Base-by-base conservation (phyloP, 257 asterid species). In the Mentha longifolia region DNA sequence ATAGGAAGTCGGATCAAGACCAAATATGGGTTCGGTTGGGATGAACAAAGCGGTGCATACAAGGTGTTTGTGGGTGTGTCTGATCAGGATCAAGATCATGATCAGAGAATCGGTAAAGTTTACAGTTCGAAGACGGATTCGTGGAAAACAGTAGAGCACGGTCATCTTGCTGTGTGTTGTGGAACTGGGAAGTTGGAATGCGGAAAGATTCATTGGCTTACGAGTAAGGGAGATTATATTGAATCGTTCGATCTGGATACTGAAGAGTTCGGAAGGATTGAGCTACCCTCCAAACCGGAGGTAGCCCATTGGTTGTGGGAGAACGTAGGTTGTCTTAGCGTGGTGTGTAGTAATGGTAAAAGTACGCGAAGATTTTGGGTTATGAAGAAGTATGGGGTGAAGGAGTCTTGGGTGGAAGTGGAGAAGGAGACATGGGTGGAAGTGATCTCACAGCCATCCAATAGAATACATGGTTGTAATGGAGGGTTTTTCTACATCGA, bases 381-480 rank as follows among this genome's bases (percentile, higher is more conserved):
- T 37, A 37, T 86, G 91, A 85, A 83, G 74, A 65, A 84, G 41
- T 79, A 86, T 43, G 88, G 87, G 19, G 82, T 81, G 33, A 77
- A 51, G 13, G 85, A 81, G 7, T 81, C 84, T 15, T 86, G 87
- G 90, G 30, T 30, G 54, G 83, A 78, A 61, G 47, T 25, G 28
- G 28, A 25, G 28, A 25, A 25, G 28, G 28, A 25, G 28, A 25
- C 28, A 25, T 25, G 28, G 28, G 28, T 25, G 28, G 28, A 25
- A 25, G 28, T 25, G 28, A 25, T 25, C 28, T 25, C 28, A 25
- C 28, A 25, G 28, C 28, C 28, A 25, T 25, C 28, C 28, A 25
- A 25, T 25, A 25, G 1, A 25, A 25, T 25, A 25, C 2, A 25
- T 25, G 28, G 28, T 25, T 25, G 28, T 2, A 25, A 25, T 25